phyloP scores from a whole-genome alignment of 768 basidiomycete species.

The Mycena pura region DNA sequence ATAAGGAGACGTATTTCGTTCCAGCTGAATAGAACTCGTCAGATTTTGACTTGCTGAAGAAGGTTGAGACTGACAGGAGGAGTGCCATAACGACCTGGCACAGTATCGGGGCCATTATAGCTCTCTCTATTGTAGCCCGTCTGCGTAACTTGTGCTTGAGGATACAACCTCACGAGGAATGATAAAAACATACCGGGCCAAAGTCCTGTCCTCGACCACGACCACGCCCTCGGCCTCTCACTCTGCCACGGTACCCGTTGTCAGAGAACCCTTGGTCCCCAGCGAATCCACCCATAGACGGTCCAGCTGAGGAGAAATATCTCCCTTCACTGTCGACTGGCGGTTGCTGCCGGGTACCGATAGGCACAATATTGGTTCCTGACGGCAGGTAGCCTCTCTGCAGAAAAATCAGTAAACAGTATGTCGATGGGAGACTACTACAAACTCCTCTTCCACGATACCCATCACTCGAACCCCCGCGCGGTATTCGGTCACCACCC shows the following conservation, averaged over 20 bases:
- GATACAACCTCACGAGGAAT: too few species aligned
- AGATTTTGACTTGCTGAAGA: neutral
- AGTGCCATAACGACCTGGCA: slow-evolving; percentile 6
- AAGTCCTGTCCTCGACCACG: slow-evolving; percentile 12
- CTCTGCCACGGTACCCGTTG: slow-evolving; percentile 17
- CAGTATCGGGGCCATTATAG: slow-evolving; percentile 20
- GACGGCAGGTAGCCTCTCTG: slow-evolving; percentile 17
- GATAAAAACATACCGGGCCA: slow-evolving; percentile 3
- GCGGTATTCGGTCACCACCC: slow-evolving; percentile 5
- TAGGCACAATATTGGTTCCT: slow-evolving; percentile 15
- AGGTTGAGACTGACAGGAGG: slow-evolving; percentile 12
- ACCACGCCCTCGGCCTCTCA: slow-evolving; percentile 15
- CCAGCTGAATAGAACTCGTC: slow-evolving; percentile 3
- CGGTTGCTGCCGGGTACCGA: neutral
- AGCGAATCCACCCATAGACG: neutral
- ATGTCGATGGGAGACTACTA: neutral
- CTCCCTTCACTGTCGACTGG: neutral
- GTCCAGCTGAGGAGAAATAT: neutral
- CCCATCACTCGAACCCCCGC: slow-evolving; percentile 3
- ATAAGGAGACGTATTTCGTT: slow-evolving; percentile 19
- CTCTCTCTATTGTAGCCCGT: slow-evolving; percentile 13
- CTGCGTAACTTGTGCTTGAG: neutral
- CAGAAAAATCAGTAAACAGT: neutral
- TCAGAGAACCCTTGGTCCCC: slow-evolving; percentile 11
- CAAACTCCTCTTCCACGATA: slow-evolving; percentile 21